Percentiles rank a stretch among this genome's conserved stretches.
These are phyloP conservation scores for Didymella segeticola DNA, from an alignment of 2,329 filamentous ascomycete species.

Conservation along the genomic window DNA sequence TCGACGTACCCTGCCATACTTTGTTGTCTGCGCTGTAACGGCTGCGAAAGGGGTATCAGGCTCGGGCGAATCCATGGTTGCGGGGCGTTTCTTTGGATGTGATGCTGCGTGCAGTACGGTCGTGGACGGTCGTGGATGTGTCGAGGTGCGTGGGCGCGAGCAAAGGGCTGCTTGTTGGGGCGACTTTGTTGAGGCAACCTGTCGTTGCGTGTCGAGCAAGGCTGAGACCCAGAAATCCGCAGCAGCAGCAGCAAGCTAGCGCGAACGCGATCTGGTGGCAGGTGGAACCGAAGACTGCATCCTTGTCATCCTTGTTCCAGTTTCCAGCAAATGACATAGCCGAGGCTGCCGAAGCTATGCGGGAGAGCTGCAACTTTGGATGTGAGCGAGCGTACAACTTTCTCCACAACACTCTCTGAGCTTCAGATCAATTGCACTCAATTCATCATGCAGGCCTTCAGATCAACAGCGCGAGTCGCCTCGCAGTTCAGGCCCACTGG, in stretches of 20 bases:
- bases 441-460: constrained; percentile 57
- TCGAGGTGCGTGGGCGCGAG: not conserved
- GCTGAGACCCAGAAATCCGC: constrained; percentile 9
- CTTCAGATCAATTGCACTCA: not conserved
- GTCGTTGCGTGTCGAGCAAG: constrained; percentile 22
- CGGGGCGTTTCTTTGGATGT: not conserved
- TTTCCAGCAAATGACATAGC: constrained; percentile 13
- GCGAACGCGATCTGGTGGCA: constrained; percentile 16
- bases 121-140: constrained; percentile 1
- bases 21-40: constrained; percentile 83
- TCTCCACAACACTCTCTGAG: not conserved
- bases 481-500: constrained; percentile 64
- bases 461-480: constrained; percentile 66
- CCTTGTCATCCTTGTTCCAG: no score
- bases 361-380: constrained; percentile 6
- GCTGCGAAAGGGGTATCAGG: constrained; percentile 92
- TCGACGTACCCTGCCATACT: constrained; percentile 70
- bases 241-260: constrained; percentile 8
- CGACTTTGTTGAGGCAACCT: constrained; percentile 37
- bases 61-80: constrained; percentile 81
- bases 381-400: not conserved
- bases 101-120: not conserved
- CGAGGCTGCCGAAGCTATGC: constrained; percentile 18
- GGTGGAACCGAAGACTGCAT: constrained; percentile 1
- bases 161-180: constrained; percentile 8